Evolutionary conservation across 2,329 filamentous ascomycete species (phyloP).

Genomic region (Monosporascus sp.): DNA sequence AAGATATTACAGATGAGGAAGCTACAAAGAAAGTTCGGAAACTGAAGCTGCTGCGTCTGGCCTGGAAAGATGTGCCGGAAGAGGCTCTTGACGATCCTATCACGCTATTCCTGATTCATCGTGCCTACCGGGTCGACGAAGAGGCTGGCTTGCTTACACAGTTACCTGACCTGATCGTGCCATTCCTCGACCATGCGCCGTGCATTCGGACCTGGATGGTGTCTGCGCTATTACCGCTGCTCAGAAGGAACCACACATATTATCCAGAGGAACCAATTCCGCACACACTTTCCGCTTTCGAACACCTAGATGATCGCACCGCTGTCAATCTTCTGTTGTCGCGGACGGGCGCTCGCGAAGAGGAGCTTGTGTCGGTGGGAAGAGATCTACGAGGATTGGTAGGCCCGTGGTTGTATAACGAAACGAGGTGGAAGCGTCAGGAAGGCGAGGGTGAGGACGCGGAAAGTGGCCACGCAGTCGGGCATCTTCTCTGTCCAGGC

Average conservation of each 20-base stretch:
- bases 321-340: constrained; percentile 60
- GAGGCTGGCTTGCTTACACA: constrained; percentile 69
- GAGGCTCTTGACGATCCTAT: constrained; percentile 51
- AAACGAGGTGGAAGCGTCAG: constrained; percentile 48
- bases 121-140: constrained; percentile 64
- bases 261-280: constrained; percentile 47
- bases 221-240: constrained; percentile 62
- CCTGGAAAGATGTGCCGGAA: constrained; percentile 40
- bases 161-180: constrained; percentile 60
- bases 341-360: constrained; percentile 42
- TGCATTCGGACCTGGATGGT: constrained; percentile 64
- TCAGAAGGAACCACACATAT: constrained; percentile 67
- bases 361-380: constrained; percentile 40
- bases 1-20: constrained; percentile 55
- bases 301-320: constrained; percentile 51
- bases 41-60: constrained; percentile 57
- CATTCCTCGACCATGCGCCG: constrained; percentile 60
- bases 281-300: constrained; percentile 59
- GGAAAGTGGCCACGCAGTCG: constrained; percentile 17
- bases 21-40: constrained; percentile 60
- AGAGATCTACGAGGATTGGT: constrained; percentile 65
- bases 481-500: constrained; percentile 44
- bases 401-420: constrained; percentile 69
- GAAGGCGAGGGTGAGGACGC: constrained; percentile 16
- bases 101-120: constrained; percentile 61